phyloP scores from a whole-genome alignment of 2,329 filamentous ascomycete species.

The Pseudonectria foliicola region DNA sequence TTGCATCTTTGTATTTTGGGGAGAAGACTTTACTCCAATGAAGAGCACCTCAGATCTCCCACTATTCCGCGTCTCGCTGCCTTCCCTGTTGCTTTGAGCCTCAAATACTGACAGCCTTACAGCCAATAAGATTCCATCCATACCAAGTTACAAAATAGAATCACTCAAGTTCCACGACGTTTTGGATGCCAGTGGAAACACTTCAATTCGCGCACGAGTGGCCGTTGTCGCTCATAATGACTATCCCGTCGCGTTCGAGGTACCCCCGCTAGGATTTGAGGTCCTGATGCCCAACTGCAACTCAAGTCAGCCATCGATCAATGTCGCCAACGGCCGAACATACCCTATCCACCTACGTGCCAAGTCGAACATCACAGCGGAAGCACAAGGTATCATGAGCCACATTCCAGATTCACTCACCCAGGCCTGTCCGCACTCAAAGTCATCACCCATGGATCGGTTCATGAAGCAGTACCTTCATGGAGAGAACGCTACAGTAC shows the following conservation, averaged over 20 bases:
- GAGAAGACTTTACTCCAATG: constrained; percentile 42
- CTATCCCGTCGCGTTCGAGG: constrained; percentile 67
- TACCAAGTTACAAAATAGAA: constrained; percentile 79
- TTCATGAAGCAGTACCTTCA: constrained; percentile 76
- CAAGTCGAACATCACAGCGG: constrained; percentile 57
- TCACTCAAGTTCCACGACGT: constrained; percentile 74
- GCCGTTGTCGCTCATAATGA: constrained; percentile 65
- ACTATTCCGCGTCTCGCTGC: constrained; percentile 4
- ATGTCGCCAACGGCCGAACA: constrained; percentile 70
- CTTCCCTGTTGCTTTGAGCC: constrained; percentile 12
- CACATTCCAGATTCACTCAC: constrained; percentile 69
- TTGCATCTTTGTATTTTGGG: constrained; percentile 55
- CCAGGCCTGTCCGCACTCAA: constrained; percentile 64
- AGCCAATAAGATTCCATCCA: constrained; percentile 64
- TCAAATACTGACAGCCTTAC: constrained; percentile 28
- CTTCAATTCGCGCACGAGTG: constrained; percentile 74
- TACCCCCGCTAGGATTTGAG: constrained; percentile 78
- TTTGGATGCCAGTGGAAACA: constrained; percentile 40
- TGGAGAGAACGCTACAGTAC: constrained; percentile 70
- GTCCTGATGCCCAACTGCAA: constrained; percentile 79
- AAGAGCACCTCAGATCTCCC: constrained; percentile 7
- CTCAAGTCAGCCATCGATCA: constrained; percentile 63
- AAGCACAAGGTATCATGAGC: constrained; percentile 64
- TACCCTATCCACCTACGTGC: constrained; percentile 60
- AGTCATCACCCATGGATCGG: constrained; percentile 76